A percentile compares a stretch with the other conserved stretches of the same genome.
Evolutionary conservation across 495 filamentous ascomycete genomes (phyloP).

Genomic region (Aspergillus egyptiacus): DNA sequence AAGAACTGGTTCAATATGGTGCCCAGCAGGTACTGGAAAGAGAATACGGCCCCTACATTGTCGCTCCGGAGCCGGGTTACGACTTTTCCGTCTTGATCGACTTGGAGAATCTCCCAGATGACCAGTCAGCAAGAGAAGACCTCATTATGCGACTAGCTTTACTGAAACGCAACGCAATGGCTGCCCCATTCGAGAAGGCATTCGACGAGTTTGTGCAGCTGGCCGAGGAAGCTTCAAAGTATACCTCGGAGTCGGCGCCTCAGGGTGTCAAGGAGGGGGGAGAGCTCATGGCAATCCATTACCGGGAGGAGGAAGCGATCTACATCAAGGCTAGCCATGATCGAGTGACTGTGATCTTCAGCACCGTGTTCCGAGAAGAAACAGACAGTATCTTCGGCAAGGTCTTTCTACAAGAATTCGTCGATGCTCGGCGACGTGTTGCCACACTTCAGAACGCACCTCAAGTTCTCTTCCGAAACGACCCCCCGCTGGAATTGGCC

Average conservation of each 20-base stretch:
- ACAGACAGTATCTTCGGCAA: slow-evolving; percentile 96
- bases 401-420: slow-evolving; percentile 93
- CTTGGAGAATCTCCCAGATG: slow-evolving; percentile 75
- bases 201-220: slow-evolving; percentile 88
- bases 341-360: slow-evolving; percentile 97
- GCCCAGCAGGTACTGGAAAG: slow-evolving; percentile 84
- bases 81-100: slow-evolving; percentile 91
- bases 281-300: slow-evolving; percentile 92
- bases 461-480: slow-evolving; percentile 94
- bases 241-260: slow-evolving; percentile 84
- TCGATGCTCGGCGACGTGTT: slow-evolving; percentile 80
- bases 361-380: slow-evolving; percentile 94
- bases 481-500: slow-evolving; percentile 86
- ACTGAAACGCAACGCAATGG: slow-evolving; percentile 96
- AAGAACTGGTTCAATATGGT: slow-evolving; percentile 85
- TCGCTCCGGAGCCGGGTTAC: slow-evolving; percentile 80
- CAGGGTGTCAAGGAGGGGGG: slow-evolving; percentile 82
- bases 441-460: slow-evolving; percentile 91
- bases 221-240: slow-evolving; percentile 80
- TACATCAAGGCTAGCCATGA: slow-evolving; percentile 97
- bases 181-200: slow-evolving; percentile 91
- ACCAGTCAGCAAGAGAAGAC: slow-evolving; percentile 74
- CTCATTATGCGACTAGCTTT: slow-evolving; percentile 79
- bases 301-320: slow-evolving; percentile 98
- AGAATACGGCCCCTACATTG: slow-evolving; percentile 91